These are phyloP conservation scores for Tricholoma matsutake DNA, from an alignment of 768 basidiomycete species.

Conservation along the genomic window DNA sequence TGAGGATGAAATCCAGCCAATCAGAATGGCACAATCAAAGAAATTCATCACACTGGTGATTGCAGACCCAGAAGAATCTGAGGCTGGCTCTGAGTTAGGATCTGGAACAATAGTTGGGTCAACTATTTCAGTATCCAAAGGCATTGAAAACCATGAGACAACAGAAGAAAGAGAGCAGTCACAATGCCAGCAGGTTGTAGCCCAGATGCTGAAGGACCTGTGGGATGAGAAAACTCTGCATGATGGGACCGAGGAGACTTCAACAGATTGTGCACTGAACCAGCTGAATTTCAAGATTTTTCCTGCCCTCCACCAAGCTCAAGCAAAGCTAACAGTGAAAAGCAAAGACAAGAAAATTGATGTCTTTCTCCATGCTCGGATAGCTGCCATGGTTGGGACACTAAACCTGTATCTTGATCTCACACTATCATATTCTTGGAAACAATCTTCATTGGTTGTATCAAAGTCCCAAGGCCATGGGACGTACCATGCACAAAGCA, in stretches of 20 bases:
- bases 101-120: not conserved
- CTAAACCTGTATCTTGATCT: constrained; percentile 1
- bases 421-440: too few species aligned
- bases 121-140: not conserved
- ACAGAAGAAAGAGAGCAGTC: not conserved
- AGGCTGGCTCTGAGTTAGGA: too few species aligned
- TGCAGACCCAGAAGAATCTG: too few species aligned
- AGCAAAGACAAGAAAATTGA: constrained; percentile 28
- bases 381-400: not conserved
- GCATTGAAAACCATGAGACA: not conserved
- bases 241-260: not conserved
- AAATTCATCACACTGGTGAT: too few species aligned
- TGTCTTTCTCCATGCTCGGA: constrained; percentile 9
- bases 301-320: too few species aligned
- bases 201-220: not conserved
- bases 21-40: too few species aligned
- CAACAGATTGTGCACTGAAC: not conserved
- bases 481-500: not conserved
- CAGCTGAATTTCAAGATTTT: not conserved
- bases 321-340: constrained; percentile 12
- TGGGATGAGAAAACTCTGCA: not conserved
- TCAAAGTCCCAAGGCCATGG: too few species aligned
- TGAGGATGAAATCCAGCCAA: too few species aligned
- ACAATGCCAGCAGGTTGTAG: not conserved
- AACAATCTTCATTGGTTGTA: too few species aligned